Base-by-base conservation (phyloP, 1,139 yeast species). In the Cylindricascospora bacillispora region DNA sequence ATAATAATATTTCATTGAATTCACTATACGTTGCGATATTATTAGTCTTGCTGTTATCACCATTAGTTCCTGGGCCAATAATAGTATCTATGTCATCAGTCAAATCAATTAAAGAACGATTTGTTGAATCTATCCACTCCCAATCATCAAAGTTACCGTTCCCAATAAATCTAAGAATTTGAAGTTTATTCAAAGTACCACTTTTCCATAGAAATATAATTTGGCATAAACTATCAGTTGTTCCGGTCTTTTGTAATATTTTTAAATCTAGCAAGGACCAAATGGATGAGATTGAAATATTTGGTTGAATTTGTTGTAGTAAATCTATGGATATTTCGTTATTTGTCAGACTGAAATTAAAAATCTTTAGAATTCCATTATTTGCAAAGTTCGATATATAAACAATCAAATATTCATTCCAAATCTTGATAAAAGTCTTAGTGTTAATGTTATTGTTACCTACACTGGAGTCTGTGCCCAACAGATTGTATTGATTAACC, bases 181-280 rank as follows among this genome's bases (percentile, higher is more conserved):
- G 62, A 16, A 70, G 46, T 15, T 63, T 56, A 3, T 76, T 67
- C 1, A 71, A 60, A 2, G 70, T 66, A 38, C 76, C 75, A 35
- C 80, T 71, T 43, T 75, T 76, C 81, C 81, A 74, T 24, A 75
- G 55, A 1, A 70, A 55, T 44, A 59, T 52, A 5, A 65, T 39
- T 27, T 50, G 47, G 5, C 40, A 25, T 24, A 44, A 41, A 17
- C 41, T 35, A 4, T 35, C 20, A 3, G 36, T 24, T 9, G 41
- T 21, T 19, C 47, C 53, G 31, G 55, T 45, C 37, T 37, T 60
- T 26, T 33, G 42, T 13, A 38, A 41, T 28, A 46, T 41, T 39
- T 37, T 45, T 40, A 52, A 54, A 35, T 55, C 68, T 17, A 59
- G 54, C 17, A 64, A 51, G 4, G 62, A 52, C 81, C 81, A 73